These are phyloP conservation scores for Chlamydomonas schloesseri DNA, from an alignment of 139 green algal genomes.

Conservation along the genomic window DNA sequence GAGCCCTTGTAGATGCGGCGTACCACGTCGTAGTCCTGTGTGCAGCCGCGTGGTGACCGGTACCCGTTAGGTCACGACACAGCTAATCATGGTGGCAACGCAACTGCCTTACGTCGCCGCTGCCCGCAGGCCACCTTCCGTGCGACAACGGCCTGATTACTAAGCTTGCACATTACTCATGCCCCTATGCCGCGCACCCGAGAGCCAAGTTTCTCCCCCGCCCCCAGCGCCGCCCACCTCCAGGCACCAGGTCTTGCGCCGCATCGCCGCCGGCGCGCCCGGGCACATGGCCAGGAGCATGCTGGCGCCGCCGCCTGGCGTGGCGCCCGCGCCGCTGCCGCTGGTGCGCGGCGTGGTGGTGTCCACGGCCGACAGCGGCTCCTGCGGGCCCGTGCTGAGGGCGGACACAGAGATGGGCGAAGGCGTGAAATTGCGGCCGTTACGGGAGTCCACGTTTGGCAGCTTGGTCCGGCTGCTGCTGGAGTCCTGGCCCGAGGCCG, in stretches of 20 bases:
- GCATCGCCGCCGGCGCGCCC: conserved; percentile 5
- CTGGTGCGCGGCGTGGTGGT: too few species aligned
- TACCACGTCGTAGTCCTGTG: conserved; percentile 4
- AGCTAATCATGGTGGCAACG: too few species aligned
- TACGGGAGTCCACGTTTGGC: background rate
- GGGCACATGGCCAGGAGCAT: conserved; percentile 29
- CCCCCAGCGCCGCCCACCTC: background rate
- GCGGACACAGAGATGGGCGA: too few species aligned
- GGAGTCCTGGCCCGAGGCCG: background rate
- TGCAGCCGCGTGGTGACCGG: too few species aligned
- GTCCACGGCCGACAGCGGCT: background rate
- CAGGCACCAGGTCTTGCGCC: background rate
- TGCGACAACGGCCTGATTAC: too few species aligned
- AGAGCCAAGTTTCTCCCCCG: too few species aligned
- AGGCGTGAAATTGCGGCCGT: too few species aligned
- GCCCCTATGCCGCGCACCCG: too few species aligned
- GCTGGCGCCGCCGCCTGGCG: background rate
- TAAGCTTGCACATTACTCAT: too few species aligned
- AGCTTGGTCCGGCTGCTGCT: background rate
- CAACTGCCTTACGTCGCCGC: too few species aligned
- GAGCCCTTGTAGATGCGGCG: conserved; percentile 33
- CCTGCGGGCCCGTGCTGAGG: background rate
- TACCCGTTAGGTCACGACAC: too few species aligned
- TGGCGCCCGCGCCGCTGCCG: background rate
- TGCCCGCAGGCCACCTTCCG: too few species aligned